Evolutionary conservation across 768 basidiomycete species (phyloP).

Genomic region (Crepidotus variabilis): DNA sequence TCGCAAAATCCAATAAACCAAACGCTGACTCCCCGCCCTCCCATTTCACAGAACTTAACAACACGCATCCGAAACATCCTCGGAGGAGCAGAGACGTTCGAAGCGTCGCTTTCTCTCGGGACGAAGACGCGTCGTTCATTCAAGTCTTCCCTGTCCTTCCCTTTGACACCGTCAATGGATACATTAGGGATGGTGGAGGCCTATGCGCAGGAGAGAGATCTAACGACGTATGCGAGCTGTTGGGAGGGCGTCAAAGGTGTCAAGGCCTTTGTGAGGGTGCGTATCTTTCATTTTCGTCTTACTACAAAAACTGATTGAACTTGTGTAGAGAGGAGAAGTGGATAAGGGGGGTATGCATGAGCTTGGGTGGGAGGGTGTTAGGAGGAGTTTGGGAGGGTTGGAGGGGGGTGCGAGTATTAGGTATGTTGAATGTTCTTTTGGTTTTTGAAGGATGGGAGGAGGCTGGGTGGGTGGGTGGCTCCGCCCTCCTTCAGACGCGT

Average conservation of each 20-base stretch:
- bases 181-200: slow-evolving; percentile 68
- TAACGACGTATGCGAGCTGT: slow-evolving; percentile 72
- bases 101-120: slow-evolving; percentile 78
- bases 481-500: too few species aligned
- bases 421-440: slow-evolving; percentile 43
- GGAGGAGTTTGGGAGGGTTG: slow-evolving; percentile 72
- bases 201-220: slow-evolving; percentile 78
- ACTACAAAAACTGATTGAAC: too few species aligned
- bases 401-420: slow-evolving; percentile 77
- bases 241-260: slow-evolving; percentile 61
- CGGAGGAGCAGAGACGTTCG: slow-evolving; percentile 86
- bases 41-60: slow-evolving; percentile 53
- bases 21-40: background rate
- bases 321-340: slow-evolving; percentile 56
- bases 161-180: slow-evolving; percentile 46
- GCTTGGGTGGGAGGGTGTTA: slow-evolving; percentile 77
- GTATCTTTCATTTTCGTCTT: too few species aligned
- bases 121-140: slow-evolving; percentile 86
- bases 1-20: too few species aligned
- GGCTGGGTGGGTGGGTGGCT: too few species aligned
- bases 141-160: slow-evolving; percentile 42
- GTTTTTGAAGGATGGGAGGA: too few species aligned
- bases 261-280: slow-evolving; percentile 65
- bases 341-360: slow-evolving; percentile 56
- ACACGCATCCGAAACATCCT: slow-evolving; percentile 84